Conservation (phyloP, 2,329 filamentous ascomycete species). For the Emydomyces testavorans region DNA sequence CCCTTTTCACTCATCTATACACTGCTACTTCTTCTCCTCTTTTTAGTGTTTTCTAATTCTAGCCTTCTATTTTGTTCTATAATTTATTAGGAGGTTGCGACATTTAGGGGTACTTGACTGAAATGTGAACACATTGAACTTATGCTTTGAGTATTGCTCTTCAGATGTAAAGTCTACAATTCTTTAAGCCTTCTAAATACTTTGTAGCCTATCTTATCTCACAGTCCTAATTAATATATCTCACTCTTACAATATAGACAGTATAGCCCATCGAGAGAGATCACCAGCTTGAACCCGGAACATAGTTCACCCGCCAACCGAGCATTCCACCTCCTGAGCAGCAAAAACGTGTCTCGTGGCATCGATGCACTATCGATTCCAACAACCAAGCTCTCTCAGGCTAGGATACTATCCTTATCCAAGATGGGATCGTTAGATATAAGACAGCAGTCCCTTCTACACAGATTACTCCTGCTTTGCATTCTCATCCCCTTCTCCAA, state of each 20-base stretch:
- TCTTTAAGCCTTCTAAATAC: too few relatives aligned
- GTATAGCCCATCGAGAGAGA: too few relatives aligned
- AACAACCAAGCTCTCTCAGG: not conserved
- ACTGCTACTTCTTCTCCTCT: not conserved
- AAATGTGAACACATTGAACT: not conserved
- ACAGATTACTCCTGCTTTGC: slow-evolving; percentile 11
- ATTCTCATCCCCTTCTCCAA: slow-evolving; percentile 10
- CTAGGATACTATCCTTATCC: not conserved
- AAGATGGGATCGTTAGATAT: slow-evolving; percentile 8
- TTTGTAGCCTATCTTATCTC: too few relatives aligned
- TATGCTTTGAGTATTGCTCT: not conserved
- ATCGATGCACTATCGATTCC: not conserved
- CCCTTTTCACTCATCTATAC: not conserved
- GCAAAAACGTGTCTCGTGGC: slow-evolving; percentile 10
- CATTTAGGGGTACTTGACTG: not conserved
- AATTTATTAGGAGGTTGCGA: too few relatives aligned
- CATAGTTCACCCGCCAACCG: not conserved
- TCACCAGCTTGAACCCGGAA: too few relatives aligned
- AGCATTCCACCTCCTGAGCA: not conserved
- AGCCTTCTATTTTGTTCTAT: not conserved
- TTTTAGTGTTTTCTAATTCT: not conserved
- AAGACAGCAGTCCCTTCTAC: slow-evolving; percentile 11
- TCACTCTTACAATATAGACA: too few relatives aligned
- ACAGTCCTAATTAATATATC: too few relatives aligned
- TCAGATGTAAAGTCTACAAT: too few relatives aligned